A percentile compares a stretch with the other conserved stretches of the same genome.
Conservation (phyloP, 768 basidiomycete genomes). For the Lactarius hengduanensis region DNA sequence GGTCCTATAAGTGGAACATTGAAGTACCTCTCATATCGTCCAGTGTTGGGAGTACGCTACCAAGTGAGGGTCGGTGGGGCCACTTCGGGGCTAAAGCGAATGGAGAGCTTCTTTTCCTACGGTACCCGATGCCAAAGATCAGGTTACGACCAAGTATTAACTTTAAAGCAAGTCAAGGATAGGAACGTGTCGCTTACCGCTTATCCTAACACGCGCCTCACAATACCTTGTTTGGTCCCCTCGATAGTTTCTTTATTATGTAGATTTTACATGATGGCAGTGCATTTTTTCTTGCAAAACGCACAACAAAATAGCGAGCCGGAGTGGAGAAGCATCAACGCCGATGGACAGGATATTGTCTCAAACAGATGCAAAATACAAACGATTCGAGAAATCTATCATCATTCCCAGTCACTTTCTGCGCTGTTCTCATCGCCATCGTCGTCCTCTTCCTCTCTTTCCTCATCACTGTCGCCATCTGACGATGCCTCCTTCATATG, state of each 20-base stretch:
- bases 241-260: not conserved
- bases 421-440: constrained; percentile 25
- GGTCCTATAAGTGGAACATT: not conserved
- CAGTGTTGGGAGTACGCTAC: not conserved
- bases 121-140: not conserved
- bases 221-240: not conserved
- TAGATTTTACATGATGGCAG: not conserved
- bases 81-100: not conserved
- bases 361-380: constrained; percentile 7
- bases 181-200: not conserved
- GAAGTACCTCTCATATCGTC: not conserved
- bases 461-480: constrained; percentile 19
- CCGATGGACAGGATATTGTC: not conserved
- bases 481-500: constrained; percentile 10
- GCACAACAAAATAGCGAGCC: too few species aligned
- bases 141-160: not conserved
- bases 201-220: not conserved
- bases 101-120: not conserved
- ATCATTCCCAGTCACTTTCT: constrained; percentile 35
- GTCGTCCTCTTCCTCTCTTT: constrained; percentile 2
- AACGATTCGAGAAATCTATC: not conserved
- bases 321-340: not conserved
- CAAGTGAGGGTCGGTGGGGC: not conserved
- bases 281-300: not conserved
- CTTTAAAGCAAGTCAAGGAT: not conserved